Evolutionary conservation across 345 rosid species (phyloP), one percentile per base, ranked within the genome.

Genomic region (Salix purpurea): DNA sequence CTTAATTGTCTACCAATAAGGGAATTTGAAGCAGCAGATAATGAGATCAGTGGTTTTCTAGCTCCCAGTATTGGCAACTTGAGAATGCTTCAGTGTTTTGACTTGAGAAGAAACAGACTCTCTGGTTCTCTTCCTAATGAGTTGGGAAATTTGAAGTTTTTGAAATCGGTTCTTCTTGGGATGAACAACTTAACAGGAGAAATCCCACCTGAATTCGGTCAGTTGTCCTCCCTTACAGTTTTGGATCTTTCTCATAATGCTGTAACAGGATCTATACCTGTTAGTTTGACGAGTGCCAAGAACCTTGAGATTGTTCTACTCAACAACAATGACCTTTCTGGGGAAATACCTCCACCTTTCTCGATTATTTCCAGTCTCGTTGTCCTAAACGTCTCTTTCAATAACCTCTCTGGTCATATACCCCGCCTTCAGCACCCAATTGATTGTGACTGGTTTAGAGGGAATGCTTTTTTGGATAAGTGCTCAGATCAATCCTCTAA

Each of bases 241-340:
- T 81, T 90, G 67, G 89, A 90, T 86, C 87, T 90, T 71, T 90
- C 94, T 75, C 83, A 71, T 48, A 90, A 90, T 77, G 66, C 75
- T 78, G 77, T 90, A 68, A 80, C 83, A 32, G 94, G 94, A 73
- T 68, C 80, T 3, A 86, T 90, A 48, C 94, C 94, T 67, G 72
- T 54, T 37, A 85, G 79, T 71, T 80, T 88, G 76, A 19, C 86
- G 39, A 78, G 84, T 66, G 86, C 86, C 64, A 76, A 30, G 7
- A 78, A 76, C 56, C 88, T 90, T 77, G 86, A 86, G 74, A 81
- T 32, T 65, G 34, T 90, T 79, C 72, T 81, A 40, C 90, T 90
- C 18, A 84, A 83, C 79, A 81, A 79, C 77, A 90, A 90, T 72
- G 30, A 23, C 73, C 89, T 90, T 70, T 86, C 86, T 54, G 94